Conservation (phyloP, 1,284 basidiomycete genomes). For the Sanguinoderma infundibulare region DNA sequence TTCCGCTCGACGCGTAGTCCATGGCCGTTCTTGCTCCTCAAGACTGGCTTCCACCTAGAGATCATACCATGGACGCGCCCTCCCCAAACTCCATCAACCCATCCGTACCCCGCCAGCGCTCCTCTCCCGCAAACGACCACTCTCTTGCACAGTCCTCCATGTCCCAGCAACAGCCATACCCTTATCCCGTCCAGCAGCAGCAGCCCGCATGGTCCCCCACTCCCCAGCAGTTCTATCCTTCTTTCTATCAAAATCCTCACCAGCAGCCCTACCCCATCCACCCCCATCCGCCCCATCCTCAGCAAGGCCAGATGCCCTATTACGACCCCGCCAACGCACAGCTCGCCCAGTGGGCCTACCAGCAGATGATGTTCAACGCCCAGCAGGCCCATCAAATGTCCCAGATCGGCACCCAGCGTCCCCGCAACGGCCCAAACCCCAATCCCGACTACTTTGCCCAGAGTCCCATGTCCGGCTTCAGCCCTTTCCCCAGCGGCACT, state of each 20-base stretch:
- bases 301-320: slow-evolving; percentile 54
- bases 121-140: slow-evolving; percentile 58
- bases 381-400: slow-evolving; percentile 49
- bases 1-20: slow-evolving; percentile 42
- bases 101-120: slow-evolving; percentile 52
- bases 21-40: slow-evolving; percentile 78
- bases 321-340: slow-evolving; percentile 79
- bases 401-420: slow-evolving; percentile 44
- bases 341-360: slow-evolving; percentile 84
- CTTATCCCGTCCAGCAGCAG: slow-evolving; percentile 46
- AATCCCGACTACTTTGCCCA: slow-evolving; percentile 59
- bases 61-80: slow-evolving; percentile 62
- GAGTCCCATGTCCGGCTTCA: slow-evolving; percentile 57
- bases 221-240: slow-evolving; percentile 72
- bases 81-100: slow-evolving; percentile 44
- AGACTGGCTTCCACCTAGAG: slow-evolving; percentile 71
- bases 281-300: slow-evolving; percentile 49
- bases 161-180: slow-evolving; percentile 41
- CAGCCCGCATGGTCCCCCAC: slow-evolving; percentile 65
- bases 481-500: slow-evolving; percentile 69
- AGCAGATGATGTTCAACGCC: slow-evolving; percentile 82
- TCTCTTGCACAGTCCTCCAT: slow-evolving; percentile 36
- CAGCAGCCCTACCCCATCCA: slow-evolving; percentile 54
- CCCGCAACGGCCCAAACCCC: slow-evolving; percentile 38
- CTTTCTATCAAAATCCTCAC: slow-evolving; percentile 71